Base-by-base conservation (phyloP, 768 basidiomycete species). In the Russula olivacea region DNA sequence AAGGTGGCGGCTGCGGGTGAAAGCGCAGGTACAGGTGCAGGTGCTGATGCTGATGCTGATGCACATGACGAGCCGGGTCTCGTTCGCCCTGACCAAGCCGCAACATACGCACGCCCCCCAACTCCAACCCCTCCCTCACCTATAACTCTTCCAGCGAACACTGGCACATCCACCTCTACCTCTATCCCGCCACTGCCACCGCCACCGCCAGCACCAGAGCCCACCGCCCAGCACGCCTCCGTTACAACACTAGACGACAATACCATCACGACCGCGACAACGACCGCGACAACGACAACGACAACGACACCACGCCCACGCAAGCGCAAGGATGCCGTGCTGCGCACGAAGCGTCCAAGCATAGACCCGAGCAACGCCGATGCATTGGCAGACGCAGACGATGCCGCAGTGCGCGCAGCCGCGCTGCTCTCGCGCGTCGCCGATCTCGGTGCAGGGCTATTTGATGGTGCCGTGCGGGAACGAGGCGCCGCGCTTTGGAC, bases 401-500 rank as follows among this genome's bases (percentile, higher is more conserved):
- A 53, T 34, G 56, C 62, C 1, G 45, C 57, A 1, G 52, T 54
- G 45, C 51, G 57, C 25, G 36, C 58, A 1, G 63, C 58, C 15
- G 63, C 63, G 47, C 53, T 64, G 10, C 47, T 64, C 28, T 38
- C 53, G 21, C 63, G 58, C 21, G 53, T 64, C 3, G 47, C 63
- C 0, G 58, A 59, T 17, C 52, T 59, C 21, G 58, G 63, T 9
- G 23, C 58, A 4, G 62, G 51, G 34, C 28, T 56, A 10, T 32
- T 63, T 14, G 62, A 63, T 36, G 62, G 62, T 17, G 59, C 58
- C 17, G 58, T 64, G 53, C 63, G 63, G 19, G 58, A 64, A 38
- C 63, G 63, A 17, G 63, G 63, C 19, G 58, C 58, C 0, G 58
- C 63, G 47, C 23, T 64, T 4, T 59, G 52, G 58, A 38, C 63